Evolutionary conservation across 164 flowering plant genomes (phyloP).

Genomic region (Kingdonia uniflora): DNA sequence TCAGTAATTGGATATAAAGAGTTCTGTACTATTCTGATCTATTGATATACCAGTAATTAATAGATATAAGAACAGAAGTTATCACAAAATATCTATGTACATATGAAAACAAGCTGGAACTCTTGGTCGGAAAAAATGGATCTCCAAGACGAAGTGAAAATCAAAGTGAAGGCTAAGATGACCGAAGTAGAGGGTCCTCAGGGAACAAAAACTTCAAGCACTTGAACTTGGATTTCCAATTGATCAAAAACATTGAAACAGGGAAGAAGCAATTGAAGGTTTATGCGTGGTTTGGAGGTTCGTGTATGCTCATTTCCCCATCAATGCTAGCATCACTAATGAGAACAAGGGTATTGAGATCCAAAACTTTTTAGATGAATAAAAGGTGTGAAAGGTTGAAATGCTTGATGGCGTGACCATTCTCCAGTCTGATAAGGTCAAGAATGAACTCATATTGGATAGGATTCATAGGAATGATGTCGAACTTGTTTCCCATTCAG

Average conservation of each 20-base stretch:
- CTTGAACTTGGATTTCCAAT: conserved; percentile 51
- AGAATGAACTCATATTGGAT: conserved; percentile 62
- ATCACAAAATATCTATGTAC: neutral
- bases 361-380: conserved; percentile 41
- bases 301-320: conserved; percentile 66
- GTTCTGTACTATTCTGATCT: no score
- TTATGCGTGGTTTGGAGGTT: conserved; percentile 66
- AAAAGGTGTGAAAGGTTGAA: conserved; percentile 65
- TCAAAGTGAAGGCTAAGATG: conserved; percentile 45
- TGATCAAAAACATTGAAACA: conserved; percentile 36
- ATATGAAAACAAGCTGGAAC: no score
- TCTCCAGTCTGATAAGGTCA: conserved; percentile 62
- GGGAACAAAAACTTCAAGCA: conserved; percentile 47
- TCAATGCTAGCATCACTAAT: conserved; percentile 48
- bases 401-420: conserved; percentile 68
- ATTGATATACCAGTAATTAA: no score
- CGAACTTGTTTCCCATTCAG: conserved; percentile 56
- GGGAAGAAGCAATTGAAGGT: conserved; percentile 45
- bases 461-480: conserved; percentile 71
- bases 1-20: no score
- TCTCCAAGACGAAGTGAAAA: conserved; percentile 34
- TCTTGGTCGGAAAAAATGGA: conserved; percentile 13
- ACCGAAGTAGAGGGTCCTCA: conserved; percentile 18
- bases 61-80: neutral
- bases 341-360: conserved; percentile 26